A percentile compares a stretch with the other conserved stretches of the same genome.
Conservation (phyloP, 192 early-diverging fungal genomes). For the Coemansia pectinata region DNA sequence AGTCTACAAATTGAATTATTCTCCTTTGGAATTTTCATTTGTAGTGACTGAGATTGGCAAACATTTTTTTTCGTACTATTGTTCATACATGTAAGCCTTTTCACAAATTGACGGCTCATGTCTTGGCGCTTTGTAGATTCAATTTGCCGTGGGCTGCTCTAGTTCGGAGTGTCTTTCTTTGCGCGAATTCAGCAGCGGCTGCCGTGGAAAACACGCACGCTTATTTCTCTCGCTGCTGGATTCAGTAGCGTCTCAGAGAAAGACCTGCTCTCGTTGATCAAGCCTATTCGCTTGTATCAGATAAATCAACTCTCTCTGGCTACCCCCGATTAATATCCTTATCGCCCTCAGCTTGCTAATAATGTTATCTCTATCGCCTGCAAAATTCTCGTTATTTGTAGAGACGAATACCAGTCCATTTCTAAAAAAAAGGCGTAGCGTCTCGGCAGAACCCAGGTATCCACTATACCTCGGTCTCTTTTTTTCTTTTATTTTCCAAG, state of each 20-base stretch:
- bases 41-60: not conserved
- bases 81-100: slow-evolving; percentile 2
- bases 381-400: slow-evolving; percentile 7
- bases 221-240: not conserved
- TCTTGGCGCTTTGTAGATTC: not conserved
- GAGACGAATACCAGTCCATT: slow-evolving; percentile 31
- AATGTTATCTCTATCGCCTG: not conserved
- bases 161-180: not conserved
- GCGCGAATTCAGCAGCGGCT: not conserved
- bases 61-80: not conserved
- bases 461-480: not conserved
- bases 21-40: slow-evolving; percentile 8
- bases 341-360: not conserved
- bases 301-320: not conserved
- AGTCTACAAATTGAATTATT: slow-evolving; percentile 29
- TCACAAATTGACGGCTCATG: not conserved
- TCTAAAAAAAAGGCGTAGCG: slow-evolving; percentile 15
- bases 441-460: not conserved
- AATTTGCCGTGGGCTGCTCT: not conserved
- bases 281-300: not conserved
- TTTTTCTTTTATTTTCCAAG: not conserved
- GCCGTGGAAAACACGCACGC: not conserved
- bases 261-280: not conserved
- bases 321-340: not conserved
- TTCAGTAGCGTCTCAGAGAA: not conserved